These are phyloP conservation scores for Xylaria sp. DNA, from an alignment of 2,329 filamentous ascomycete genomes.

Conservation along the genomic window DNA sequence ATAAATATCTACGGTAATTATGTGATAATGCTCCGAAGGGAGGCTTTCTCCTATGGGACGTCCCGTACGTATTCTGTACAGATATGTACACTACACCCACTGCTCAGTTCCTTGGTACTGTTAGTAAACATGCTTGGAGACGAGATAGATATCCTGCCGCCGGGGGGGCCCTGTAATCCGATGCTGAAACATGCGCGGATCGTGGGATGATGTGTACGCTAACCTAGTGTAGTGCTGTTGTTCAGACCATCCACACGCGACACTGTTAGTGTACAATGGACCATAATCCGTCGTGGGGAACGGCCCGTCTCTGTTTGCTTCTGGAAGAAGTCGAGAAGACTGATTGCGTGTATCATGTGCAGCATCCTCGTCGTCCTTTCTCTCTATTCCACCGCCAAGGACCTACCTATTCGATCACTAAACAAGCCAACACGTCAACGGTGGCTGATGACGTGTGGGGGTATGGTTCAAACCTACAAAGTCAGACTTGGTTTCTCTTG, in stretches of 20 bases:
- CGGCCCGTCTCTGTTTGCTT: not conserved
- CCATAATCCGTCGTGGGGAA: slow-evolving; percentile 12
- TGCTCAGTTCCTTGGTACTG: no score
- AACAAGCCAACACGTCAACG: no score
- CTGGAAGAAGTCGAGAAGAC: slow-evolving; percentile 21
- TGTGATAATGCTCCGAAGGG: slow-evolving; percentile 13
- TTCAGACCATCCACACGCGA: slow-evolving; percentile 11
- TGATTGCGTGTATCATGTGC: slow-evolving; percentile 16
- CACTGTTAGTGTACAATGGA: not conserved
- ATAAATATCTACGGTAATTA: no score
- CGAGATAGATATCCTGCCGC: slow-evolving; percentile 11
- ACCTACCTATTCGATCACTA: not conserved
- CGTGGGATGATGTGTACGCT: slow-evolving; percentile 2
- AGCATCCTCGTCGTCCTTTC: not conserved
- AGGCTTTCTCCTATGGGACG: not conserved
- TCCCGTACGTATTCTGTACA: not conserved
- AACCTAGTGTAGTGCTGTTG: not conserved
- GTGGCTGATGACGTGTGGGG: not conserved
- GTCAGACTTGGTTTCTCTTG: not conserved
- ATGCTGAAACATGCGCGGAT: slow-evolving; percentile 24
- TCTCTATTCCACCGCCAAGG: not conserved
- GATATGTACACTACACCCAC: not conserved
- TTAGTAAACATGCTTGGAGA: not conserved
- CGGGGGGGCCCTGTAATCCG: slow-evolving; percentile 13
- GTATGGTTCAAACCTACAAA: no score